Conservation (phyloP, 305 asterid genomes). For the Fraxinus sp. region DNA sequence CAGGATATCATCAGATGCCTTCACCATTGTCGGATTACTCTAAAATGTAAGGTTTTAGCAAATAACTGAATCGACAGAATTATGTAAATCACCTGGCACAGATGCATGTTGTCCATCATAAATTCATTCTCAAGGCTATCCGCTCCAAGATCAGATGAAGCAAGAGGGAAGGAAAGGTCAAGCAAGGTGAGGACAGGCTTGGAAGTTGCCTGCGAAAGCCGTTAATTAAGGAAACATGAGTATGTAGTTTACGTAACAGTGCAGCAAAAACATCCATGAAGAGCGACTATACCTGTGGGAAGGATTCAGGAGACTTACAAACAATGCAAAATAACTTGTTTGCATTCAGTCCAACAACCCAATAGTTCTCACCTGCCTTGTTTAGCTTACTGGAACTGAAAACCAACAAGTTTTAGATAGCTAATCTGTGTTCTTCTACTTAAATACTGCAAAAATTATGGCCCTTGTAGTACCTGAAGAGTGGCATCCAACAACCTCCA, state of each 20-base stretch:
- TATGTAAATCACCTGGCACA: constrained; percentile 51
- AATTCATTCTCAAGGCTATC: constrained; percentile 92
- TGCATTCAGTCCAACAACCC: constrained; percentile 84
- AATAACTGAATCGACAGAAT: constrained; percentile 18
- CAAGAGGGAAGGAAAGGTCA: constrained; percentile 88
- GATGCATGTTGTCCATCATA: constrained; percentile 73
- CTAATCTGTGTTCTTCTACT: background rate
- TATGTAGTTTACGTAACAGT: constrained; percentile 11
- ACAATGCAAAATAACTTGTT: constrained; percentile 79
- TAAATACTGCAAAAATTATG: background rate
- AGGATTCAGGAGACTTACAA: constrained; percentile 84
- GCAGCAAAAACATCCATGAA: constrained; percentile 15
- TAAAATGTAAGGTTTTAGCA: constrained; percentile 1
- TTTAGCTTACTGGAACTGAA: constrained; percentile 65
- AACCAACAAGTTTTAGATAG: constrained; percentile 22
- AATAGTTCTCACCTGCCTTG: constrained; percentile 73
- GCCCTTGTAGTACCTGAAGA: constrained; percentile 69
- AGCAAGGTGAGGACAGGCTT: constrained; percentile 83
- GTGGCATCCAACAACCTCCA: constrained; percentile 94
- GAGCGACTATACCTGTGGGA: constrained; percentile 68
- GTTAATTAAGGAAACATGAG: constrained; percentile 22
- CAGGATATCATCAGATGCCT: background rate
- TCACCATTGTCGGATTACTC: constrained; percentile 5
- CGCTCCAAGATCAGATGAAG: constrained; percentile 95
- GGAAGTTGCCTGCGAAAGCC: constrained; percentile 62